These are phyloP conservation scores for Metschnikowia cubensis DNA, from an alignment of 805 yeast genomes.

Conservation along the genomic window DNA sequence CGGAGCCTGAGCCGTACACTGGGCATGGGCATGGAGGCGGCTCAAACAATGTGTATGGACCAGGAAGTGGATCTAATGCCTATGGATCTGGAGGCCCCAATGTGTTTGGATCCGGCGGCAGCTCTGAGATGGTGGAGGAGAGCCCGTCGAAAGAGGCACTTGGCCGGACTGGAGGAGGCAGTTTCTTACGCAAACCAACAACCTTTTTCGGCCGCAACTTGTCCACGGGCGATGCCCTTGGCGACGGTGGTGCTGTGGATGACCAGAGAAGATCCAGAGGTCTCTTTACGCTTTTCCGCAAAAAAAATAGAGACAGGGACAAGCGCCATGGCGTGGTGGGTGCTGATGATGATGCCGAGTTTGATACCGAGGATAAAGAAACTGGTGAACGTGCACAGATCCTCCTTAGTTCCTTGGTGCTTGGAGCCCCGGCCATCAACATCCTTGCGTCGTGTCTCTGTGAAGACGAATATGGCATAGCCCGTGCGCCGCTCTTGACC, in stretches of 20 bases:
- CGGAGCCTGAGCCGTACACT: no score
- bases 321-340: constrained; percentile 16
- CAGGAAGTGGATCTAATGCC: not conserved
- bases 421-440: constrained; percentile 72
- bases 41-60: no score
- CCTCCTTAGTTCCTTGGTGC: constrained; percentile 42
- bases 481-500: constrained; percentile 78
- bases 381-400: constrained; percentile 36
- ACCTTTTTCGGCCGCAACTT: constrained; percentile 11
- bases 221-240: constrained; percentile 4
- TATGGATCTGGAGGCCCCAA: not conserved
- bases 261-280: constrained; percentile 18
- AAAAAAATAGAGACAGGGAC: constrained; percentile 23
- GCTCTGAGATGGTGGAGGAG: not conserved
- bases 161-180: not conserved
- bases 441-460: constrained; percentile 71
- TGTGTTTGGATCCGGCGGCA: not conserved
- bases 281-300: constrained; percentile 25
- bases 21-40: no score
- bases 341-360: constrained; percentile 13
- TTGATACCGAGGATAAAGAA: constrained; percentile 24
- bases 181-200: constrained; percentile 11
- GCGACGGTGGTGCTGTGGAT: constrained; percentile 15
- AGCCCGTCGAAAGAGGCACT: not conserved
- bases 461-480: constrained; percentile 69